These are phyloP conservation scores for Diaporthe sp. DNA, from an alignment of 2,329 filamentous ascomycete species.

Conservation along the genomic window DNA sequence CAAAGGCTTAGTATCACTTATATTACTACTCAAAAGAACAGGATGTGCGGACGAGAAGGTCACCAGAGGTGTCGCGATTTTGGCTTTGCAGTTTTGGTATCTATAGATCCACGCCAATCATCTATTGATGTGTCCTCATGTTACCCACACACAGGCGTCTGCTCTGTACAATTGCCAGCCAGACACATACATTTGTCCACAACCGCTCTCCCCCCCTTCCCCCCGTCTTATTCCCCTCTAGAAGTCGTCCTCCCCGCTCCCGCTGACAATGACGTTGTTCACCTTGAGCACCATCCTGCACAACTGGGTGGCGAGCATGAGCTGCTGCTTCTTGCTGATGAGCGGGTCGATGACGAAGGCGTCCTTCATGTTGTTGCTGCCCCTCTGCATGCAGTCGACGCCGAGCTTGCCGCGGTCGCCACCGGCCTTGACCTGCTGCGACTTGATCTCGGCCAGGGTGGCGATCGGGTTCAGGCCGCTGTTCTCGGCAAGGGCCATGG, in stretches of 20 bases:
- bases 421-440: slow-evolving; percentile 86
- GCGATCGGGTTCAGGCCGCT: slow-evolving; percentile 96
- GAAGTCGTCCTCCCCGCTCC: slow-evolving; percentile 87
- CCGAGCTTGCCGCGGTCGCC: slow-evolving; percentile 74
- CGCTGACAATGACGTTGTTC: slow-evolving; percentile 95
- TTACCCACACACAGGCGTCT: neutral
- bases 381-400: slow-evolving; percentile 97
- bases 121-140: slow-evolving; percentile 21
- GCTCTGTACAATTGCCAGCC: slow-evolving; percentile 28
- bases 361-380: slow-evolving; percentile 96
- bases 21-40: neutral
- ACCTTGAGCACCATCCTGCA: slow-evolving; percentile 98
- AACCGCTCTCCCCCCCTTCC: neutral
- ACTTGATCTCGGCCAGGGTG: slow-evolving; percentile 94
- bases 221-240: slow-evolving; percentile 53
- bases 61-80: neutral
- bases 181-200: neutral
- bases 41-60: neutral
- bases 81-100: slow-evolving; percentile 22
- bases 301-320: slow-evolving; percentile 94
- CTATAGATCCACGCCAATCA: slow-evolving; percentile 24
- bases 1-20: neutral
- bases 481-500: slow-evolving; percentile 98
- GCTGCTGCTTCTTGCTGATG: slow-evolving; percentile 97
- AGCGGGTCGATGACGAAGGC: slow-evolving; percentile 98